phyloP scores from a whole-genome alignment of 2,329 filamentous ascomycete species.

The Fusarium napiforme region DNA sequence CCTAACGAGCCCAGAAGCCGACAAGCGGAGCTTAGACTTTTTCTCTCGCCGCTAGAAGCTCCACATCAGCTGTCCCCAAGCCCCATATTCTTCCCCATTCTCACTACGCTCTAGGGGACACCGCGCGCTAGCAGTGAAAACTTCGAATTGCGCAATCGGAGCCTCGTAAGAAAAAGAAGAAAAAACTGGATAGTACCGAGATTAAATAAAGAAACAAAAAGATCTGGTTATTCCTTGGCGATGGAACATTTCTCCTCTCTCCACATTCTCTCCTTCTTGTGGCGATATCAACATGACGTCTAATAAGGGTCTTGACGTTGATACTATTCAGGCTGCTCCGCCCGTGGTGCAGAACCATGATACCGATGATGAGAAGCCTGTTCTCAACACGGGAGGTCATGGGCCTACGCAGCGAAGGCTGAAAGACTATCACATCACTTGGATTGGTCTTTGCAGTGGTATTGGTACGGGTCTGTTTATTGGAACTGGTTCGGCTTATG shows the following conservation, averaged over 20 bases:
- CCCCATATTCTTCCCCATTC: conserved; percentile 27
- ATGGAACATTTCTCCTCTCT: neutral
- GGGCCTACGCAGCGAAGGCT: conserved; percentile 37
- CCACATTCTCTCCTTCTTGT: neutral
- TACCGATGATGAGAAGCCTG: conserved; percentile 21
- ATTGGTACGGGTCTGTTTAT: conserved; percentile 42
- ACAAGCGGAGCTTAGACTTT: conserved; percentile 8
- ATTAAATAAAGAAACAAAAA: neutral
- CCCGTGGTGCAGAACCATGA: neutral
- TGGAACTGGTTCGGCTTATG: conserved; percentile 40
- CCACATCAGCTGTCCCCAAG: neutral
- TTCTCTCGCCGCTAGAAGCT: neutral
- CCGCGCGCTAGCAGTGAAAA: conserved; percentile 28
- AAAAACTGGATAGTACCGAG: neutral
- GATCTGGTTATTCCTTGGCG: neutral
- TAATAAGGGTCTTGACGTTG: neutral
- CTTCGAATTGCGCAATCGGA: conserved; percentile 40
- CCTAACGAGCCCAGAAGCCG: conserved; percentile 1
- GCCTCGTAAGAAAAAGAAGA: neutral
- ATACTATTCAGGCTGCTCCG: conserved; percentile 22
- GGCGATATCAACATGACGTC: conserved; percentile 8
- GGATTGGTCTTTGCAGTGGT: conserved; percentile 41
- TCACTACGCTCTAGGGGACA: conserved; percentile 8
- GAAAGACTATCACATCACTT: conserved; percentile 41
- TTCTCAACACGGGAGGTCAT: conserved; percentile 40